These are phyloP conservation scores for Trichoderma atrobrunneum DNA, from an alignment of 2,329 filamentous ascomycete genomes.

Conservation along the genomic window DNA sequence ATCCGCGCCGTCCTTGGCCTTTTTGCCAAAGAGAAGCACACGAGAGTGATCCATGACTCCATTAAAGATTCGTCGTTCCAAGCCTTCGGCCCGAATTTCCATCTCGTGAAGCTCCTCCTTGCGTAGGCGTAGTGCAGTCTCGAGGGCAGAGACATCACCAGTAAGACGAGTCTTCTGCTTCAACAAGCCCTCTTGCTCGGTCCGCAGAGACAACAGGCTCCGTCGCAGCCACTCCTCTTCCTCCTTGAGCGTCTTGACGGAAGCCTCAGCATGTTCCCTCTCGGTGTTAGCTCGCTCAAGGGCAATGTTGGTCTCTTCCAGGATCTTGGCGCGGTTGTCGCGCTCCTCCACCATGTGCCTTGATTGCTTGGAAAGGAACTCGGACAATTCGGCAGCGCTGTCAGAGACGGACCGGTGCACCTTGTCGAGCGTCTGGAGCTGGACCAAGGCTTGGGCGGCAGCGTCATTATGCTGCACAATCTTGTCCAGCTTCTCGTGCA, in stretches of 20 bases:
- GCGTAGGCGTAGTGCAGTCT: slow-evolving; percentile 84
- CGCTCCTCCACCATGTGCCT: slow-evolving; percentile 73
- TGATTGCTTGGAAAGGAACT: slow-evolving; percentile 75
- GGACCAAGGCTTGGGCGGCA: slow-evolving; percentile 66
- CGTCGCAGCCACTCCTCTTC: slow-evolving; percentile 55
- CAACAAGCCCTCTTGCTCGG: slow-evolving; percentile 71
- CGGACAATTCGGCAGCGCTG: slow-evolving; percentile 79
- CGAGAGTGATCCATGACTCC: slow-evolving; percentile 96
- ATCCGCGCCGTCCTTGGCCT: slow-evolving; percentile 47
- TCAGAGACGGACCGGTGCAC: slow-evolving; percentile 84
- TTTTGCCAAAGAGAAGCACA: slow-evolving; percentile 76
- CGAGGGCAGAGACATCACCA: slow-evolving; percentile 84
- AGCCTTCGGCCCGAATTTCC: slow-evolving; percentile 80
- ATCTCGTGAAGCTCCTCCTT: slow-evolving; percentile 89
- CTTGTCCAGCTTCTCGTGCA: slow-evolving; percentile 41
- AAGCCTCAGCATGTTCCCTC: slow-evolving; percentile 59
- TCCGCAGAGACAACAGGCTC: slow-evolving; percentile 56
- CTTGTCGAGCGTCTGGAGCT: slow-evolving; percentile 79
- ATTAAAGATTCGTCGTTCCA: slow-evolving; percentile 91
- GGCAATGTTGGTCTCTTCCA: slow-evolving; percentile 76
- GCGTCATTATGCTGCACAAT: slow-evolving; percentile 63
- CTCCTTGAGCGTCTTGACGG: slow-evolving; percentile 48
- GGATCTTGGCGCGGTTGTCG: slow-evolving; percentile 72
- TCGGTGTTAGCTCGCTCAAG: slow-evolving; percentile 72
- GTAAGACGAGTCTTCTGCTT: slow-evolving; percentile 76